Percentiles rank a stretch among this genome's conserved stretches.
phyloP scores from a whole-genome alignment of 768 basidiomycete species.

The Amanita inopinata region DNA sequence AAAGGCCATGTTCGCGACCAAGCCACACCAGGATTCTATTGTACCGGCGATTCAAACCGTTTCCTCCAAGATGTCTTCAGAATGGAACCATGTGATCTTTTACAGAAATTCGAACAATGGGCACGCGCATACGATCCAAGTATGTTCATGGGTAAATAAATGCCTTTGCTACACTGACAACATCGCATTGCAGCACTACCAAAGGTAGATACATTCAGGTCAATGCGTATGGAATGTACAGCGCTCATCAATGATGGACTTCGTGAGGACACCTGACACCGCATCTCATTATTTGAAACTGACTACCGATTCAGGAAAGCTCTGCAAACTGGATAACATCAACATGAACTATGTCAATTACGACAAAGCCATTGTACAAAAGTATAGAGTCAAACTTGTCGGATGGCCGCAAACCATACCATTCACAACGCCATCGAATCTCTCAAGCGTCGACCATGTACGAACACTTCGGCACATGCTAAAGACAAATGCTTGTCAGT shows the following conservation, averaged over 20 bases:
- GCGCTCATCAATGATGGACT: slow-evolving; percentile 8
- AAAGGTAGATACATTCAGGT: neutral
- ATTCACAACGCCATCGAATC: slow-evolving; percentile 8
- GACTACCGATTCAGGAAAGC: neutral
- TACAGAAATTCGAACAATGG: slow-evolving; percentile 10
- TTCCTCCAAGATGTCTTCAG: slow-evolving; percentile 5
- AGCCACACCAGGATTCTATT: neutral
- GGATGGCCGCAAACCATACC: slow-evolving; percentile 12
- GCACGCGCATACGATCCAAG: slow-evolving; percentile 7
- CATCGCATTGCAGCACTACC: neutral
- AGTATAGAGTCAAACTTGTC: slow-evolving; percentile 10
- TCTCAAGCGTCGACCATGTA: slow-evolving; percentile 1
- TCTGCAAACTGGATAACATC: neutral
- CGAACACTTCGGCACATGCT: neutral
- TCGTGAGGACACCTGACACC: slow-evolving; percentile 1
- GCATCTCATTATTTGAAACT: neutral
- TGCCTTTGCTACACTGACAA: neutral
- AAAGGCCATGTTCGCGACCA: slow-evolving; percentile 2
- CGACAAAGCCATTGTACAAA: slow-evolving; percentile 9
- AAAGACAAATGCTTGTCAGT: neutral
- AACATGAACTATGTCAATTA: slow-evolving; percentile 14
- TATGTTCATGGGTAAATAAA: slow-evolving; percentile 6
- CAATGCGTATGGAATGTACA: slow-evolving; percentile 3
- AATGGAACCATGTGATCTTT: neutral
- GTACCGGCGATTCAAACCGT: neutral